phyloP scores from a whole-genome alignment of 2,329 filamentous ascomycete genomes.

The Phyllosticta paracitricarpa region DNA sequence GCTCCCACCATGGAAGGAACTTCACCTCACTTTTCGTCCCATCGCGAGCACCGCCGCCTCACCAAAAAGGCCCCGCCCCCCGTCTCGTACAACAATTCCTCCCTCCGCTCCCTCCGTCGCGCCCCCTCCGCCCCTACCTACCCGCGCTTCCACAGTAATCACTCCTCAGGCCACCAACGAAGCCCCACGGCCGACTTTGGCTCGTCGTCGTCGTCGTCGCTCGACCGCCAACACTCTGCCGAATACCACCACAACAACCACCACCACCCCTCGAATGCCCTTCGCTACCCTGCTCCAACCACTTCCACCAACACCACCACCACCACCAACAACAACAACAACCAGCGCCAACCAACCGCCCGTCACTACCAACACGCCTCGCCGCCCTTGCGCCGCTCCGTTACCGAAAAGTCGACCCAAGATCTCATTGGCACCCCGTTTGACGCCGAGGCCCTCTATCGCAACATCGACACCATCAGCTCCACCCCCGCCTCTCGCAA shows the following conservation, averaged over 20 bases:
- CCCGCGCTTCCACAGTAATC: constrained; percentile 12
- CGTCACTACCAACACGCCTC: neutral
- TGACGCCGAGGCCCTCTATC: constrained; percentile 28
- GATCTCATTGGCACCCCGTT: constrained; percentile 32
- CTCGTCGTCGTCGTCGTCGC: constrained; percentile 11
- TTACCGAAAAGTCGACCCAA: constrained; percentile 22
- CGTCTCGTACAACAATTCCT: constrained; percentile 14
- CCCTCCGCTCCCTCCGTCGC: constrained; percentile 13
- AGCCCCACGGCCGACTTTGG: constrained; percentile 10
- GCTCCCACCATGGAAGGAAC: constrained; percentile 6
- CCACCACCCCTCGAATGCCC: neutral
- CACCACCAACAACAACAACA: neutral
- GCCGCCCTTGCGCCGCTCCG: constrained; percentile 12
- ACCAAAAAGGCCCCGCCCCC: constrained; percentile 16
- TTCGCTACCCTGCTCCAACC: neutral
- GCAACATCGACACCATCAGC: constrained; percentile 25
- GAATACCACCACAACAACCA: neutral
- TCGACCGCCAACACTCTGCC: constrained; percentile 10
- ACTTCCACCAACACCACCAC: no score
- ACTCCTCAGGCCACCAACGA: constrained; percentile 10
- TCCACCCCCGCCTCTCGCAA: constrained; percentile 13
- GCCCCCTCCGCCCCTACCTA: constrained; percentile 21
- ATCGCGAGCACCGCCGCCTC: constrained; percentile 12
- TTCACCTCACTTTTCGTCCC: neutral
- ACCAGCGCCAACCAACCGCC: neutral